Base-by-base conservation (phyloP, 1,139 yeast genomes). In the Yamadazyma membranifaciens region DNA sequence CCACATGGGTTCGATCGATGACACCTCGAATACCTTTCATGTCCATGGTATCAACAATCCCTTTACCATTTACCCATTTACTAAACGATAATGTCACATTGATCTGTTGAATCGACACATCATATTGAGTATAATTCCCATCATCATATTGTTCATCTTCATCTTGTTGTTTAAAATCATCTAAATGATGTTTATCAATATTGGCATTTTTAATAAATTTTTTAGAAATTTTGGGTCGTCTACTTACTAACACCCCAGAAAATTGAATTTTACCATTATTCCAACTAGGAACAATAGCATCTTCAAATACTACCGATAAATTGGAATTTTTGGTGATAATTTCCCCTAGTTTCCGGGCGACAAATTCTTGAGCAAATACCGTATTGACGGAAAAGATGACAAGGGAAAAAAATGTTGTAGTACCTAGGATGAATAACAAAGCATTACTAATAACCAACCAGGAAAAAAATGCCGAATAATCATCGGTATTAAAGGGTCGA, bases 221-320 rank as follows among this genome's bases (percentile, higher is more conserved):
- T 57, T 69, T 65, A 14, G 67, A 58, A 29, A 67, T 64, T 47
- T 75, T 72, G 0, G 98, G 98, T 43, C 98, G 71, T 52, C 87
- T 74, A 41, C 95, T 86, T 1, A 91, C 92, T 59, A 84, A 84
- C 41, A 95, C 95, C 51, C 89, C 87, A 45, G 82, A 78, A 60
- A 92, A 86, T 33, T 84, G 78, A 41, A 92, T 87, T 49, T 80
- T 83, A 1, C 97, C 95, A 50, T 86, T 89, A 36, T 83, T 76
- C 97, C 97, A 91, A 40, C 89, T 89, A 0, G 98, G 98, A 3
- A 89, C 95, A 44, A 91, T 87, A 2, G 98, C 98, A 56, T 80
- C 84, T 57, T 92, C 98, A 57, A 92, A 92, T 1, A 88, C 82
- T 10, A 92, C 96, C 0, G 86, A 81, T 50, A 91, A 65, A n/a